Evolutionary conservation across 176 grass and related monocot genomes (phyloP).

Genomic region (Eragrostis nindensis): DNA sequence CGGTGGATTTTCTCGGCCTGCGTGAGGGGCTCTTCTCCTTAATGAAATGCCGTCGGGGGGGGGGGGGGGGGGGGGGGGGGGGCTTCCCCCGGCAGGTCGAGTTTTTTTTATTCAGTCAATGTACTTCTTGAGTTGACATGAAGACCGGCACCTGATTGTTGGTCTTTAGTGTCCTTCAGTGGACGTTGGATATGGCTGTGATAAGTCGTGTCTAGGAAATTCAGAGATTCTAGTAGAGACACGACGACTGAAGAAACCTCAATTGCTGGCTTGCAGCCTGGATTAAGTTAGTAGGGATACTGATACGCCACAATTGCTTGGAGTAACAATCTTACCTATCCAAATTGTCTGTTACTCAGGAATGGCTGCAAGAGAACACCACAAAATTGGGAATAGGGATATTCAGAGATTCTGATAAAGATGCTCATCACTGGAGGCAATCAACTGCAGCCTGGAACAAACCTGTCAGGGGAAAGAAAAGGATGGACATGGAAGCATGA

Average conservation of each 20-base stretch:
- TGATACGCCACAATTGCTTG: neutral
- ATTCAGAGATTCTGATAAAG: slow-evolving; percentile 3
- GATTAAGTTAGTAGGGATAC: neutral
- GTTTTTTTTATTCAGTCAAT: too few species aligned
- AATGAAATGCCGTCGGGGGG: too few species aligned
- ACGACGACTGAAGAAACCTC: too few species aligned
- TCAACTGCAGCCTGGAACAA: neutral
- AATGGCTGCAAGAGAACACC: neutral
- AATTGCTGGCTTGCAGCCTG: neutral
- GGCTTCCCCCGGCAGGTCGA: too few species aligned
- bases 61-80: too few species aligned
- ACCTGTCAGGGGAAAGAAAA: neutral
- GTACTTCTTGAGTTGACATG: neutral
- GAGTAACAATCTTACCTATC: neutral
- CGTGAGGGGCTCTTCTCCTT: too few species aligned
- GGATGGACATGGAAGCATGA: neutral
- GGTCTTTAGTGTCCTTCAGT: neutral
- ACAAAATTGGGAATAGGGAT: neutral
- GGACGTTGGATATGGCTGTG: neutral
- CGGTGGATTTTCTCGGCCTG: too few species aligned
- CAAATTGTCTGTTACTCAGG: neutral
- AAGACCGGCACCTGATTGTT: neutral
- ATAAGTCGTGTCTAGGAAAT: neutral
- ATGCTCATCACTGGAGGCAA: slow-evolving; percentile 6
- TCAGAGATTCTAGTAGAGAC: slow-evolving; percentile 7